Conservation (phyloP, 208 protist genomes). For the Trichomonas vaginalis region DNA sequence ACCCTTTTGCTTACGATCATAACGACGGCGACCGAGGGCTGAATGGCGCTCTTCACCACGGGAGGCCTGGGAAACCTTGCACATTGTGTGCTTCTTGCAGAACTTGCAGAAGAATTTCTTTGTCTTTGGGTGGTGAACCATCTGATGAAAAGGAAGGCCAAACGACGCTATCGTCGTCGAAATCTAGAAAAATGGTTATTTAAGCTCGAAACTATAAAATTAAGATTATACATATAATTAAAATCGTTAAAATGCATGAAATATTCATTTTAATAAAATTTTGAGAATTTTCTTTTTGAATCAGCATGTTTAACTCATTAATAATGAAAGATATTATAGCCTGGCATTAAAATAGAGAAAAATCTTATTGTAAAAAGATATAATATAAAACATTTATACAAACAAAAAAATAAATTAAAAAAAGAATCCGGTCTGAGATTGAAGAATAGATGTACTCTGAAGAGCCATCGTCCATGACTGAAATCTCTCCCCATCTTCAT, state of each 20-base stretch:
- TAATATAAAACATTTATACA: not conserved
- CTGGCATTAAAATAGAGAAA: too few species aligned
- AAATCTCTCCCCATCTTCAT: not conserved
- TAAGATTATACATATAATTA: too few species aligned
- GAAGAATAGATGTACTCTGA: not conserved
- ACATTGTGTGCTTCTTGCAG: not conserved
- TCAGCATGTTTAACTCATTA: too few species aligned
- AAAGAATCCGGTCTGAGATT: not conserved
- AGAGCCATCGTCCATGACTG: not conserved
- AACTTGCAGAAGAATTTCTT: constrained; percentile 16
- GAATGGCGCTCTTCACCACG: not conserved
- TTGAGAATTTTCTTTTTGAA: too few species aligned
- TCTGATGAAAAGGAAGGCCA: not conserved
- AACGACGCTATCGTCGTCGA: not conserved
- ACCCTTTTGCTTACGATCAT: constrained; percentile 11
- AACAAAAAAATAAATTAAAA: not conserved
- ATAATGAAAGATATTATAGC: too few species aligned
- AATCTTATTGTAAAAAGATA: too few species aligned
- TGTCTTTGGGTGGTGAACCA: not conserved
- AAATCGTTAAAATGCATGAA: too few species aligned
- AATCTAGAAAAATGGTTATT: too few species aligned
- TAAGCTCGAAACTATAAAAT: too few species aligned
- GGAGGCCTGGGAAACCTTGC: not conserved
- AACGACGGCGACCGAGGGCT: not conserved
- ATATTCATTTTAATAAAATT: too few species aligned